Base-by-base conservation (phyloP, 495 filamentous ascomycete genomes). In the Aspergillus ellipticus region DNA sequence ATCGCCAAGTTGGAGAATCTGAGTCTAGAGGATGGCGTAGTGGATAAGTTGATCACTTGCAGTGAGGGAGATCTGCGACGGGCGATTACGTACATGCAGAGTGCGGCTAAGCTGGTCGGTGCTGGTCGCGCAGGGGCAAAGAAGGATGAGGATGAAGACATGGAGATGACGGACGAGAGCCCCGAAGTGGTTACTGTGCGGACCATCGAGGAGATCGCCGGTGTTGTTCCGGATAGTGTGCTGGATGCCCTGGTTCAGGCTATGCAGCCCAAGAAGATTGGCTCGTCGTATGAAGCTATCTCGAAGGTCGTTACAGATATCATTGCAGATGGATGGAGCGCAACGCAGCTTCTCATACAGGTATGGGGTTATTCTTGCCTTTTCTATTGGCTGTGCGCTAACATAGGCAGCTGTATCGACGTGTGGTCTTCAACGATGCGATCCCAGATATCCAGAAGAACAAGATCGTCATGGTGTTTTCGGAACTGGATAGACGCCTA, bases 251-350 rank as follows among this genome's bases (percentile, higher is more conserved):
- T 99, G 42, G 63, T 89, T 4, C 69, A 85, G 56, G 89, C 91
- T 28, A 90, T 97, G 80, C 86, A 89, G 65, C 89, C 90, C 9
- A 82, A 74, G 59, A 79, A 78, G 28, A 70, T 71, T 49, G 82
- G 80, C 0, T 82, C 85, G 13, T 79, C 83, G 0, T 97, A 93
- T 65, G 82, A 84, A 54, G 79, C 82, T 33, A 79, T 99, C 10
- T 82, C 89, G 0, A 86, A 82, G 61, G 84, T 88, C 17, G 85
- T 97, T 6, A 87, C 88, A 62, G 87, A 95, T 66, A 84, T 97
- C 78, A 87, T 97, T 55, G 93, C 94, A 13, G 94, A 99, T 74
- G 94, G 94, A 20, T 99, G 94, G 95, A 96, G 90, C 73, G 94
- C 93, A n/a, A 85, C 86, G 16, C 94, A 97, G 74, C 78, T 95